Evolutionary conservation across 768 basidiomycete species (phyloP).

Genomic region (Hydnum rufescens): DNA sequence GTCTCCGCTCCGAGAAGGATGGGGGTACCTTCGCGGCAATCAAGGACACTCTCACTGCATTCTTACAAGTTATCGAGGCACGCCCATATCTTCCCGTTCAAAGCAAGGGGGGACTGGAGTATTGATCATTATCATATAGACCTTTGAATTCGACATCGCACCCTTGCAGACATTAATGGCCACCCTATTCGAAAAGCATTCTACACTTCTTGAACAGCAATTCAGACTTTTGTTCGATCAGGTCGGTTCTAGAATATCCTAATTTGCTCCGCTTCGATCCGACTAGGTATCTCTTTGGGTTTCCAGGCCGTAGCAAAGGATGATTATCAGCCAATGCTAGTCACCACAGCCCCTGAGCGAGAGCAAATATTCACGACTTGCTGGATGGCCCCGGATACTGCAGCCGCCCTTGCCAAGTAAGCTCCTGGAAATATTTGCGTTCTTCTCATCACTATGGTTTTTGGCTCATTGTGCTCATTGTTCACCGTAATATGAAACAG

Average conservation of each 20-base stretch:
- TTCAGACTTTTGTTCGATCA: constrained; percentile 66
- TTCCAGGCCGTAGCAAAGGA: constrained; percentile 9
- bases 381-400: constrained; percentile 59
- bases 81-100: not conserved
- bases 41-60: constrained; percentile 67
- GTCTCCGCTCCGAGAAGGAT: constrained; percentile 53
- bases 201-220: constrained; percentile 56
- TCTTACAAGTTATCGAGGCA: constrained; percentile 87
- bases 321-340: constrained; percentile 61
- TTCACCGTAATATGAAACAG: constrained; percentile 20
- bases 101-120: not conserved
- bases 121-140: constrained; percentile 25
- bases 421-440: no score
- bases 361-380: constrained; percentile 60
- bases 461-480: not conserved
- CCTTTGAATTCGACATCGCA: constrained; percentile 70
- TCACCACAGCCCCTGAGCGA: constrained; percentile 32
- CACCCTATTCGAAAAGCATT: constrained; percentile 81
- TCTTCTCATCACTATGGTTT: no score
- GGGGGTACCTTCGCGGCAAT: constrained; percentile 63
- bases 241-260: constrained; percentile 25
- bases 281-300: not conserved
- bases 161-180: constrained; percentile 68
- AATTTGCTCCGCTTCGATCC: not conserved
- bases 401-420: constrained; percentile 36